Evolutionary conservation across 768 basidiomycete species (phyloP).

Genomic region (Cantharellus cinnabarinus): DNA sequence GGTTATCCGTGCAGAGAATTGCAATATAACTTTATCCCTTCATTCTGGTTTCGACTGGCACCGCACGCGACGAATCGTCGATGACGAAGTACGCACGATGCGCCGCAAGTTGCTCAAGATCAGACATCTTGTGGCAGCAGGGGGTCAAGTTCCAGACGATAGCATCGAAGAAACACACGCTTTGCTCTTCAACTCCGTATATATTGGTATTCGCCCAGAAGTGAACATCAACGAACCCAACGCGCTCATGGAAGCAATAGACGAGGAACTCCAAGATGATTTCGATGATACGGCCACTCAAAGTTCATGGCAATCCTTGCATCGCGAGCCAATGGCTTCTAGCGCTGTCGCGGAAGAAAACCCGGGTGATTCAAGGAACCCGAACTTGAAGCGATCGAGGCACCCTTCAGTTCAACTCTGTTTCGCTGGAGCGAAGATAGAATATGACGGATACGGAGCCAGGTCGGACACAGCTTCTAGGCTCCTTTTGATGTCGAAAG

Average conservation of each 20-base stretch:
- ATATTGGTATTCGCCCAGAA: conserved; percentile 74
- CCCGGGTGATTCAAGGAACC: background rate
- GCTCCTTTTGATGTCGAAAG: conserved; percentile 42
- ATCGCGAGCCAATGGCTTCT: background rate
- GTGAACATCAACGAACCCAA: conserved; percentile 52
- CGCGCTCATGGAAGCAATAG: conserved; percentile 74
- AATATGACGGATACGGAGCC: conserved; percentile 43
- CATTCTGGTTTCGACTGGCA: conserved; percentile 94
- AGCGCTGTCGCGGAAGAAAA: background rate
- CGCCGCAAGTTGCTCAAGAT: conserved; percentile 73
- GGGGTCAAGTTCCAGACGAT: conserved; percentile 67
- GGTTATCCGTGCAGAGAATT: conserved; percentile 29
- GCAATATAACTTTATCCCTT: conserved; percentile 46
- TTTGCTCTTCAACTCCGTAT: conserved; percentile 81
- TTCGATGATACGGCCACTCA: conserved; percentile 45
- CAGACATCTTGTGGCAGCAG: conserved; percentile 65
- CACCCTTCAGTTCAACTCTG: conserved; percentile 69
- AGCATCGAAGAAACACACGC: conserved; percentile 49
- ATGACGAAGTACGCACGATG: conserved; percentile 75
- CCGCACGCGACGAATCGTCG: conserved; percentile 66
- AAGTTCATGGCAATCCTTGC: conserved; percentile 57
- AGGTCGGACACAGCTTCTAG: conserved; percentile 37
- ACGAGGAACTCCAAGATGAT: conserved; percentile 69
- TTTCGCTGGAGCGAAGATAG: conserved; percentile 39
- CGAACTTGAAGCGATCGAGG: conserved; percentile 41